A percentile compares a stretch with the other conserved stretches of the same genome.
These are phyloP conservation scores for Ustilago esculenta DNA, from an alignment of 1,284 basidiomycete species.

Conservation along the genomic window DNA sequence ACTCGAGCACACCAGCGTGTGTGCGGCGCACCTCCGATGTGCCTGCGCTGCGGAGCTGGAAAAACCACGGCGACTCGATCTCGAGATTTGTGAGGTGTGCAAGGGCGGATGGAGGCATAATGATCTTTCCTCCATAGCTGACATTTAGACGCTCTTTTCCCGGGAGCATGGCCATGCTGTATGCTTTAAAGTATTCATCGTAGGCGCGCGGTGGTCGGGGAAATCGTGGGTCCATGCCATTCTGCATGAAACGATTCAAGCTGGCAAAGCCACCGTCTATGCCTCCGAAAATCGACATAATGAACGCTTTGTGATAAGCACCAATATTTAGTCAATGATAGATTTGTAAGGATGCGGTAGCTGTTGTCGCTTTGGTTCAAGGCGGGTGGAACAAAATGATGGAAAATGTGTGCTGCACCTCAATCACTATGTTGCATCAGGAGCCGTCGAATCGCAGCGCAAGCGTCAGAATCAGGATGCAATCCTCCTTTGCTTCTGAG, in stretches of 20 bases:
- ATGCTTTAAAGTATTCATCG: slow-evolving; percentile 71
- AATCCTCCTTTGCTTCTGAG: no score
- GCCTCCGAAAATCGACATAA: slow-evolving; percentile 40
- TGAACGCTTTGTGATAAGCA: background rate
- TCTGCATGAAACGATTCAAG: slow-evolving; percentile 50
- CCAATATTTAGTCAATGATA: no score
- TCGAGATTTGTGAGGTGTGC: slow-evolving; percentile 88
- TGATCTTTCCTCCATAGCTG: slow-evolving; percentile 96
- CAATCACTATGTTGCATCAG: no score
- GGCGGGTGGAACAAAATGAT: no score
- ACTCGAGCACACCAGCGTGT: slow-evolving; percentile 96
- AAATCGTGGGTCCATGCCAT: slow-evolving; percentile 53
- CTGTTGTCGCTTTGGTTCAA: no score
- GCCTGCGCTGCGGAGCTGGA: slow-evolving; percentile 86
- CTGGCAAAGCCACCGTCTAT: slow-evolving; percentile 31
- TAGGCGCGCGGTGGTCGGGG: slow-evolving; percentile 60
- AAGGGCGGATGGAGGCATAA: slow-evolving; percentile 95
- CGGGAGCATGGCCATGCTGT: slow-evolving; percentile 85
- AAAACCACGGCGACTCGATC: slow-evolving; percentile 93
- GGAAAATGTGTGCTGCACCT: no score
- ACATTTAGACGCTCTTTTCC: slow-evolving; percentile 83
- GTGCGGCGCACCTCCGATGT: slow-evolving; percentile 70
- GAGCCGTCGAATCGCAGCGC: no score
- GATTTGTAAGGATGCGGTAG: no score
- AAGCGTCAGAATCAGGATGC: no score